A percentile compares a stretch with the other conserved stretches of the same genome.
These are phyloP conservation scores for Chrysanthemum seticuspe DNA, from an alignment of 129 eudicot species.

Conservation along the genomic window DNA sequence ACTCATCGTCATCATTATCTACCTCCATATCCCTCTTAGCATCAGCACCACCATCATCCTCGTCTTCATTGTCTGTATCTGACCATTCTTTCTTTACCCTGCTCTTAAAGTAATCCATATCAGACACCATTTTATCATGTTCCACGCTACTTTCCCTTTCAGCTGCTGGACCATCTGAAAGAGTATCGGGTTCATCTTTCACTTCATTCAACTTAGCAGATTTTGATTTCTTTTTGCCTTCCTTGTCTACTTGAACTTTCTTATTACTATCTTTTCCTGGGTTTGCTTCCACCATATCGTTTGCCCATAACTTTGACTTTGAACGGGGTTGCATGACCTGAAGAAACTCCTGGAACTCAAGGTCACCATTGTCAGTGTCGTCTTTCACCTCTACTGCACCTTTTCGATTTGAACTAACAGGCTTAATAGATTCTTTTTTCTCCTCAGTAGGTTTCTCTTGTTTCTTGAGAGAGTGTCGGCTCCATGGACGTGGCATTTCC, in stretches of 20 bases:
- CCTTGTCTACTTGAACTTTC: slow-evolving; percentile 17
- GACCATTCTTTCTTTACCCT: slow-evolving; percentile 84
- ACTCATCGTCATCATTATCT: slow-evolving; percentile 28
- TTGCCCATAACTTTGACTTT: slow-evolving; percentile 87
- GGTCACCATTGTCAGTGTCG: slow-evolving; percentile 49
- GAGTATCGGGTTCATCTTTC: slow-evolving; percentile 23
- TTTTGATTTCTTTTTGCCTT: slow-evolving; percentile 28
- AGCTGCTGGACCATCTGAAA: slow-evolving; percentile 26
- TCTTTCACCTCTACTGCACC: slow-evolving; percentile 28
- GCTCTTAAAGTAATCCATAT: slow-evolving; percentile 84
- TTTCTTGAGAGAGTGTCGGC: slow-evolving; percentile 65
- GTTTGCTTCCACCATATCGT: slow-evolving; percentile 65
- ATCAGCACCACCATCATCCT: slow-evolving; percentile 29
- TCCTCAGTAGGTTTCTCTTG: slow-evolving; percentile 46
- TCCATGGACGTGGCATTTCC: slow-evolving; percentile 87
- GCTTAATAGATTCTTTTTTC: slow-evolving; percentile 35
- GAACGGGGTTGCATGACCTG: slow-evolving; percentile 84
- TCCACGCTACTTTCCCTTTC: slow-evolving; percentile 26
- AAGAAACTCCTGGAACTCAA: slow-evolving; percentile 78
- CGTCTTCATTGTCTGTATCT: slow-evolving; percentile 61
- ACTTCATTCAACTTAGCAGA: slow-evolving; percentile 30
- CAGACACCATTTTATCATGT: slow-evolving; percentile 51
- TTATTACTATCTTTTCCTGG: slow-evolving; percentile 27
- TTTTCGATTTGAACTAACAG: slow-evolving; percentile 15
- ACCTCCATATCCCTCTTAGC: slow-evolving; percentile 23